Evolutionary conservation across 2,329 filamentous ascomycete species (phyloP).

Genomic region (Trichocomaceae sp.): DNA sequence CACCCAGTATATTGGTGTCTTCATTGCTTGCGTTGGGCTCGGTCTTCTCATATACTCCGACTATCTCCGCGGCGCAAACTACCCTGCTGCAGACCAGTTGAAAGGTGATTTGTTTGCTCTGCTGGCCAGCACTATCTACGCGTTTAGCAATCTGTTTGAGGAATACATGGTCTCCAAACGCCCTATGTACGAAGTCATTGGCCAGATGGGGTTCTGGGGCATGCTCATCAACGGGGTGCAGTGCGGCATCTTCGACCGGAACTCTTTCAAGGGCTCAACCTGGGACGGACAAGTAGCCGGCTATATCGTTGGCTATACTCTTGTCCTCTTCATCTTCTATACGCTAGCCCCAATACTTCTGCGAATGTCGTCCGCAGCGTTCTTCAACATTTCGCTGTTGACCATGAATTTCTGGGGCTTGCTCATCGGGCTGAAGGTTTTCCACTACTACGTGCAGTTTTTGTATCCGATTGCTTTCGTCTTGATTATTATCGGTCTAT

Average conservation of each 20-base stretch:
- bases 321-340: constrained; percentile 80
- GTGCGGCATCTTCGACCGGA: constrained; percentile 83
- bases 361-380: constrained; percentile 82
- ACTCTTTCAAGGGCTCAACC: constrained; percentile 57
- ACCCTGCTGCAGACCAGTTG: constrained; percentile 55
- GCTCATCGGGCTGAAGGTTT: constrained; percentile 82
- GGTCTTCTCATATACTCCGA: constrained; percentile 81
- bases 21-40: constrained; percentile 86
- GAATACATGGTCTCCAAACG: constrained; percentile 86
- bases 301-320: constrained; percentile 81
- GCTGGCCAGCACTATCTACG: constrained; percentile 83
- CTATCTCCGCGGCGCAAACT: constrained; percentile 66
- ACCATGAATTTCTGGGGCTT: constrained; percentile 97
- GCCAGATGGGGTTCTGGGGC: constrained; percentile 81
- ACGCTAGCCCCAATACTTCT: constrained; percentile 78
- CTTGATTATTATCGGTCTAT: constrained; percentile 75
- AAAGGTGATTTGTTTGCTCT: constrained; percentile 92
- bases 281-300: constrained; percentile 66
- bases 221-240: constrained; percentile 88
- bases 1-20: constrained; percentile 76
- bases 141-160: constrained; percentile 82
- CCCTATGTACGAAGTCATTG: constrained; percentile 87
- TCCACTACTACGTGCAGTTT: constrained; percentile 72
- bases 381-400: constrained; percentile 91
- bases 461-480: constrained; percentile 96